A percentile compares a stretch with the other conserved stretches of the same genome.
These are phyloP conservation scores for Phytophthora quininea DNA, from an alignment of 352 stramenopile species.

Conservation along the genomic window DNA sequence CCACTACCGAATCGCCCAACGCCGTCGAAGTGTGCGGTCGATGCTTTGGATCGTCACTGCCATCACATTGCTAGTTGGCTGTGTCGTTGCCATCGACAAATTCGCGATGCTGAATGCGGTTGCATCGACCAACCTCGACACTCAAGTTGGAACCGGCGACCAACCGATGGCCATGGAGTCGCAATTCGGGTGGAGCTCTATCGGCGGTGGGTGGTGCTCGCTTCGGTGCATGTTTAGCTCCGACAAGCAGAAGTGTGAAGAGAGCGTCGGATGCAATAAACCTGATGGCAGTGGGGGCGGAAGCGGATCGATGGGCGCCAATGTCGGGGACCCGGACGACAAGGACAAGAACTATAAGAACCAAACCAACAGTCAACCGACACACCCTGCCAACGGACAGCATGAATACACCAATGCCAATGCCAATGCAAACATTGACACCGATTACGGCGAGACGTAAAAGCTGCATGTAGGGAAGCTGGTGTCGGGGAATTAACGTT, in stretches of 20 bases:
- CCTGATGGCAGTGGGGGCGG: constrained; percentile 12
- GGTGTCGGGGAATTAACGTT: too few relatives aligned
- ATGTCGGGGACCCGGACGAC: too few relatives aligned
- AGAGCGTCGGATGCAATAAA: constrained; percentile 24
- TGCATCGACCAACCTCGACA: constrained; percentile 11
- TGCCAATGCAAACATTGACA: too few relatives aligned
- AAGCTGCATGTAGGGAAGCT: too few relatives aligned
- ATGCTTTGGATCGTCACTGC: constrained; percentile 13
- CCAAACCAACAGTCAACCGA: too few relatives aligned
- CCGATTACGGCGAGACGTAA: too few relatives aligned
- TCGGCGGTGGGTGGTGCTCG: constrained; percentile 31
- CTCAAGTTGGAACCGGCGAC: constrained; percentile 4
- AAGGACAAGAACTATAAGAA: too few relatives aligned
- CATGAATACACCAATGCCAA: too few relatives aligned
- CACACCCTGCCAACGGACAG: too few relatives aligned
- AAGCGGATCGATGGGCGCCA: background rate
- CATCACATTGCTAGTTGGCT: constrained; percentile 22
- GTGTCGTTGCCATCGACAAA: constrained; percentile 22
- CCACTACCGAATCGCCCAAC: constrained; percentile 2
- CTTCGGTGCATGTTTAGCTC: constrained; percentile 32
- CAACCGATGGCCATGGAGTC: constrained; percentile 19
- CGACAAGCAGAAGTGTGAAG: constrained; percentile 29
- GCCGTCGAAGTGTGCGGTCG: constrained; percentile 22
- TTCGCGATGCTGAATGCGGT: constrained; percentile 12
- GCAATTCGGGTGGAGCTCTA: constrained; percentile 32